Evolutionary conservation across 2,329 filamentous ascomycete genomes (phyloP), one percentile per base, ranked within the genome.

Genomic region (Monosporascus sp.): DNA sequence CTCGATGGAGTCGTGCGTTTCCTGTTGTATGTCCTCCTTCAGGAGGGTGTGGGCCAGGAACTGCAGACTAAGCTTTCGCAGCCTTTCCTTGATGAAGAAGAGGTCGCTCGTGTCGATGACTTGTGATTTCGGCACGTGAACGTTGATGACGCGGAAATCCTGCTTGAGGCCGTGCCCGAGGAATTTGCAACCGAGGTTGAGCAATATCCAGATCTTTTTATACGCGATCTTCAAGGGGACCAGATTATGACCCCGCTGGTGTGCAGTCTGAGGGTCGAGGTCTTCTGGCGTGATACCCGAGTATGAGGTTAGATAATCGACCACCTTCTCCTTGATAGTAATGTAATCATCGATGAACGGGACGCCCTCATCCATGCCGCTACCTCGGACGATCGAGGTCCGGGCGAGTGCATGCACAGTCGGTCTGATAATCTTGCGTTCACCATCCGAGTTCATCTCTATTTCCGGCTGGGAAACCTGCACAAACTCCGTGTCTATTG

Each of bases 301-400:
- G 74, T 91, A 97, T 45, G 88, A 87, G 0, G 95, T 99, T 38
- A 99, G 78, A 67, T 97, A 97, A 73, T 99, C 94, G 54, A 97
- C 89, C 24, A 99, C 90, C 1, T 88, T 86, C 67, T 97, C 94
- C 55, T 86, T 86, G 63, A 95, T 93, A 35, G 86, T 85, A 57
- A 99, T 96, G 70, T 99, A 99, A 72, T 99, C 94, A 66, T 99
- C 94, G 58, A 99, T 95, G 66, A 97, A 97, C 0, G 94, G 90
- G 1, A 87, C 70, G 0, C 91, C 91, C 68, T 95, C 90, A 40
- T 87, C 75, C 58, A 86, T 80, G 20, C 91, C 93, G 50, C 82
- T 74, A 0, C 92, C 92, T 24, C 95, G 84, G 14, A 97, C 80
- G 1, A 97, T 91, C 0, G 92, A 97, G 2, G 95, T 91, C 56